Conservation (phyloP, 768 basidiomycete species). For the Rubroboletus satanas region DNA sequence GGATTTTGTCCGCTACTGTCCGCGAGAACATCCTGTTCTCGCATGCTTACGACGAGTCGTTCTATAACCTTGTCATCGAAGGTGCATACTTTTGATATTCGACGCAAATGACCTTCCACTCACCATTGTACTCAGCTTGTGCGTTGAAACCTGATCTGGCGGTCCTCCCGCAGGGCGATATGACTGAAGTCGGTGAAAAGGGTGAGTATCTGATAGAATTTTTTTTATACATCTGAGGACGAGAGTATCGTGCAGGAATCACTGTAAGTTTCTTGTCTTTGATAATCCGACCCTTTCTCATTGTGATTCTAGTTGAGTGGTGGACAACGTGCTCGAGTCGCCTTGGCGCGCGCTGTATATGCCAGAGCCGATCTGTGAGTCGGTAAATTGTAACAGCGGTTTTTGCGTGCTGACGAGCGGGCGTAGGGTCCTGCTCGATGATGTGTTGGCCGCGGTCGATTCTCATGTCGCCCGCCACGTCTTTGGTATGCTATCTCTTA, state of each 20-base stretch:
- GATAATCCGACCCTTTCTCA: conserved; percentile 14
- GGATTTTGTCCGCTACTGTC: conserved; percentile 83
- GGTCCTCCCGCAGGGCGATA: conserved; percentile 75
- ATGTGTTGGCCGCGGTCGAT: conserved; percentile 83
- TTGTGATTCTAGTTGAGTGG: conserved; percentile 56
- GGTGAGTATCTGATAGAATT: conserved; percentile 36
- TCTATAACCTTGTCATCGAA: conserved; percentile 80
- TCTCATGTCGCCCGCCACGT: conserved; percentile 86
- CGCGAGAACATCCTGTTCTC: conserved; percentile 92
- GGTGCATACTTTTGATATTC: conserved; percentile 36
- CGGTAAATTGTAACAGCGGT: too few species aligned
- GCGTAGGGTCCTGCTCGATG: conserved; percentile 73
- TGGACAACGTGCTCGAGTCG: conserved; percentile 79
- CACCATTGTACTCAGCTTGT: conserved; percentile 50
- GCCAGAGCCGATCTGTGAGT: conserved; percentile 83
- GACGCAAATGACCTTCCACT: not conserved
- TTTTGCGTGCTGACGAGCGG: not conserved
- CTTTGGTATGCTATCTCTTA: conserved; percentile 48
- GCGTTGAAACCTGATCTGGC: conserved; percentile 80
- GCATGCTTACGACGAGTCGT: conserved; percentile 80
- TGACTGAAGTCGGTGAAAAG: conserved; percentile 84
- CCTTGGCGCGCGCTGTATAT: conserved; percentile 87
- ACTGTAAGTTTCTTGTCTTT: conserved; percentile 42
- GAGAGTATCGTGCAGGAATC: conserved; percentile 38
- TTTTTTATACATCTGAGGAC: not conserved